These are phyloP conservation scores for Alternaria tenuissima DNA, from an alignment of 2,329 filamentous ascomycete genomes.

Conservation along the genomic window DNA sequence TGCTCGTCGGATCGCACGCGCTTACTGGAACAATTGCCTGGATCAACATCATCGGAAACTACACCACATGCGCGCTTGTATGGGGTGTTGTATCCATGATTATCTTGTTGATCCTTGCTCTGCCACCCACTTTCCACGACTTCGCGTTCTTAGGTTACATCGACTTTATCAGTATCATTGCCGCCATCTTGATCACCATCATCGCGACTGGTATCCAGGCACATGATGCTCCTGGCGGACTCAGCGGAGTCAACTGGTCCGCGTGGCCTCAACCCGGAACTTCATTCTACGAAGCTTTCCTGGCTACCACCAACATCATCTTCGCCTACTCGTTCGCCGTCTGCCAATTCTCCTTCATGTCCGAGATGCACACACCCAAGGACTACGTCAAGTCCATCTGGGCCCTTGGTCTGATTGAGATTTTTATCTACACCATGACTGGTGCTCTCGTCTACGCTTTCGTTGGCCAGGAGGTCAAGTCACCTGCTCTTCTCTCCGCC, in stretches of 20 bases:
- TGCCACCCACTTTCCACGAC: constrained; percentile 70
- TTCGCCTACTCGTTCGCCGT: constrained; percentile 63
- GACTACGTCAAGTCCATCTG: constrained; percentile 66
- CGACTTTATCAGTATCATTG: constrained; percentile 71
- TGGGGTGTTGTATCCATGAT: constrained; percentile 69
- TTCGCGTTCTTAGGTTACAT: constrained; percentile 64
- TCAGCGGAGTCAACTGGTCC: constrained; percentile 39
- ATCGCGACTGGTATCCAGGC: constrained; percentile 65
- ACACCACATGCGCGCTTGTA: constrained; percentile 67
- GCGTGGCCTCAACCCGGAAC: constrained; percentile 43
- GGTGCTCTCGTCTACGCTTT: constrained; percentile 75
- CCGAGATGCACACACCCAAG: constrained; percentile 69
- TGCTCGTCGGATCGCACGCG: constrained; percentile 75
- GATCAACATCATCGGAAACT: constrained; percentile 69
- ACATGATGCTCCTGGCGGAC: constrained; percentile 42
- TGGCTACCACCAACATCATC: constrained; percentile 45
- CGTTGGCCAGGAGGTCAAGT: constrained; percentile 66
- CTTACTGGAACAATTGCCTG: constrained; percentile 73
- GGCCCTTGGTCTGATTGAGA: constrained; percentile 67
- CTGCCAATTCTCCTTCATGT: constrained; percentile 74
- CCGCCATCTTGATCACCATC: constrained; percentile 74
- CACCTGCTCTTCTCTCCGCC: constrained; percentile 73
- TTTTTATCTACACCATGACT: constrained; percentile 70
- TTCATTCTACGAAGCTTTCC: constrained; percentile 73
- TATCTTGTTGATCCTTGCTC: constrained; percentile 66